Conservation (phyloP, 331 rosid species). For the Quercus tomentella region DNA sequence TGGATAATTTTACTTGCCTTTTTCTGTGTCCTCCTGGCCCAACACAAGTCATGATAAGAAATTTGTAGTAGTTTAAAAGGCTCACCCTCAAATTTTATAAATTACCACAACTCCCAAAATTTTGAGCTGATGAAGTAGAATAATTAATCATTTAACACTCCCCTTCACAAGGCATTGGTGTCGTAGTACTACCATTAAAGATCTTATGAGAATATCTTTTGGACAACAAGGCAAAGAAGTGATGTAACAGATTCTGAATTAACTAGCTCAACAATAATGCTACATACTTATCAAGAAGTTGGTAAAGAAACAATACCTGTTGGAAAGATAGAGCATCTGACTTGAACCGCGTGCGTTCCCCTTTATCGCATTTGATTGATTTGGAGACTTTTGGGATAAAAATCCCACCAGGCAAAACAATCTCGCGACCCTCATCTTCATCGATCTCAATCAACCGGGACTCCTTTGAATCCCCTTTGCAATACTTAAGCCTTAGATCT, state of each 20-base stretch:
- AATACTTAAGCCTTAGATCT: slow-evolving; percentile 85
- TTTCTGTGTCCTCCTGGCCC: too few species aligned
- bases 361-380: slow-evolving; percentile 90
- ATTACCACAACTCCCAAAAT: too few species aligned
- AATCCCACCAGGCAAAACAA: slow-evolving; percentile 80
- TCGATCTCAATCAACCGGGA: slow-evolving; percentile 77
- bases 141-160: too few species aligned
- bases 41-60: too few species aligned
- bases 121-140: too few species aligned
- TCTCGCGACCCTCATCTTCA: slow-evolving; percentile 54
- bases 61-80: too few species aligned
- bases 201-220: not conserved
- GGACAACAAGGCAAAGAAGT: not conserved
- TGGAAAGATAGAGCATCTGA: slow-evolving; percentile 95
- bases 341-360: slow-evolving; percentile 93
- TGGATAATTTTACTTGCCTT: too few species aligned
- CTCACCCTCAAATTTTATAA: too few species aligned
- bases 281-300: not conserved
- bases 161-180: too few species aligned
- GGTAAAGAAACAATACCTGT: slow-evolving; percentile 51
- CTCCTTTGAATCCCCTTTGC: slow-evolving; percentile 53
- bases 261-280: slow-evolving; percentile 3
- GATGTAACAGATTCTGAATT: slow-evolving; percentile 1
- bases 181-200: not conserved
- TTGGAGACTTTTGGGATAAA: slow-evolving; percentile 69